Conservation (phyloP, 2,329 filamentous ascomycete species). For the Penicillium sp. region DNA sequence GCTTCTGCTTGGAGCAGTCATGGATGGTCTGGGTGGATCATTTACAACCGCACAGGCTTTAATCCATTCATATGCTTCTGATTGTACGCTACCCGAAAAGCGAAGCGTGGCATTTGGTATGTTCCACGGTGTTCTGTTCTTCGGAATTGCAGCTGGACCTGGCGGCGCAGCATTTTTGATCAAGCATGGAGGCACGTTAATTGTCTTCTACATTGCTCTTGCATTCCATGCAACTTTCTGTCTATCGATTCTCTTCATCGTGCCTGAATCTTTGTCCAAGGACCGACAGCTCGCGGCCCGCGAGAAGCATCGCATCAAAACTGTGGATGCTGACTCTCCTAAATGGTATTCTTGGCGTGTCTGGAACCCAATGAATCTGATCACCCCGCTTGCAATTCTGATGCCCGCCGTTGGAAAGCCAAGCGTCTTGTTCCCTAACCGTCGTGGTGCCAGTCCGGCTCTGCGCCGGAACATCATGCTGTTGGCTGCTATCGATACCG, state of each 20-base stretch:
- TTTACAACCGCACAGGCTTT: conserved; percentile 81
- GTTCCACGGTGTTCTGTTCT: conserved; percentile 84
- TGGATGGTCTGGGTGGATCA: conserved; percentile 84
- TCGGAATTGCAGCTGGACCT: conserved; percentile 84
- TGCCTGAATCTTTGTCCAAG: conserved; percentile 82
- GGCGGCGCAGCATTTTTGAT: conserved; percentile 78
- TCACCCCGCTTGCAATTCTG: conserved; percentile 75
- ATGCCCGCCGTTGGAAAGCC: conserved; percentile 57
- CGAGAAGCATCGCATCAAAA: conserved; percentile 60
- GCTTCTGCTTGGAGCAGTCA: conserved; percentile 71
- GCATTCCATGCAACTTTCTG: conserved; percentile 73
- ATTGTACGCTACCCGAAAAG: conserved; percentile 78
- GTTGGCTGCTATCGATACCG: conserved; percentile 75
- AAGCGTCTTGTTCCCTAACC: conserved; percentile 40
- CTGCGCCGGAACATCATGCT: conserved; percentile 80
- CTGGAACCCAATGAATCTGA: conserved; percentile 61
- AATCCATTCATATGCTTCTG: conserved; percentile 81
- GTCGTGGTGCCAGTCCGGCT: conserved; percentile 57
- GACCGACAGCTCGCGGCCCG: conserved; percentile 68
- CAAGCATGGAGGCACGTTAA: conserved; percentile 67
- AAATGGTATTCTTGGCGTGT: conserved; percentile 31
- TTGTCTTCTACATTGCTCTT: conserved; percentile 81
- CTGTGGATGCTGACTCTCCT: conserved; percentile 34
- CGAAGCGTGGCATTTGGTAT: conserved; percentile 84
- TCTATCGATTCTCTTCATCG: conserved; percentile 64